These are phyloP conservation scores for Paramyrothecium sp. DNA, from an alignment of 2,329 filamentous ascomycete species.

Conservation along the genomic window DNA sequence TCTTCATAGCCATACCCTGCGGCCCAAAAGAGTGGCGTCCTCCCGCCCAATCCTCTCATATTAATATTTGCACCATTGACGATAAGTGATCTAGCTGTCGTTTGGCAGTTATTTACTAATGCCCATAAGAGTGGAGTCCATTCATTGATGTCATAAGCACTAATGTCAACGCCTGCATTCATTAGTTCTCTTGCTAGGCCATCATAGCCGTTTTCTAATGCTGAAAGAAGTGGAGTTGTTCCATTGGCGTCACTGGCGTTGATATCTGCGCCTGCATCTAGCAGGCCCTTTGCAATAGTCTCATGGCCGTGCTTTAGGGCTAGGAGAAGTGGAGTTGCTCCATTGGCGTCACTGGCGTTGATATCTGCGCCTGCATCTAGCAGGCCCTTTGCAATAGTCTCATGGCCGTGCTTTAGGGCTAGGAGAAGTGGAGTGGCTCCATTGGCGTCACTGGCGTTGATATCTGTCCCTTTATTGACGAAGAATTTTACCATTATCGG, in stretches of 20 bases:
- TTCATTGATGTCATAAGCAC: background rate
- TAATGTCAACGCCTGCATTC: slow-evolving; percentile 6
- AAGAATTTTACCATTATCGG: slow-evolving; percentile 1
- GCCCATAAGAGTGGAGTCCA: slow-evolving; percentile 16
- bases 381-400: background rate
- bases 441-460: background rate
- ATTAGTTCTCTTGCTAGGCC: slow-evolving; percentile 11
- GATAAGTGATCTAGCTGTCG: slow-evolving; percentile 11
- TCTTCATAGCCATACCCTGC: background rate
- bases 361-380: slow-evolving; percentile 5
- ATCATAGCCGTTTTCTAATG: slow-evolving; percentile 16
- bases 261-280: slow-evolving; percentile 6
- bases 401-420: background rate
- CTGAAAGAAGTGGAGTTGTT: slow-evolving; percentile 14
- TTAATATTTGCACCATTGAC: slow-evolving; percentile 1
- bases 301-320: slow-evolving; percentile 12
- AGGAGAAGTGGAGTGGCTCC: background rate
- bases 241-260: background rate
- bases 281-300: slow-evolving; percentile 2
- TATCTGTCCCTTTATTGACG: background rate
- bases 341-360: background rate
- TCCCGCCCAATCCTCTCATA: background rate
- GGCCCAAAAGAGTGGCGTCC: background rate
- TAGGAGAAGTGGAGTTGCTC: background rate
- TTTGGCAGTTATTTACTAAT: slow-evolving; percentile 14